These are phyloP conservation scores for Nitzschia sp. DNA, from an alignment of 108 stramenopile genomes.

Conservation along the genomic window DNA sequence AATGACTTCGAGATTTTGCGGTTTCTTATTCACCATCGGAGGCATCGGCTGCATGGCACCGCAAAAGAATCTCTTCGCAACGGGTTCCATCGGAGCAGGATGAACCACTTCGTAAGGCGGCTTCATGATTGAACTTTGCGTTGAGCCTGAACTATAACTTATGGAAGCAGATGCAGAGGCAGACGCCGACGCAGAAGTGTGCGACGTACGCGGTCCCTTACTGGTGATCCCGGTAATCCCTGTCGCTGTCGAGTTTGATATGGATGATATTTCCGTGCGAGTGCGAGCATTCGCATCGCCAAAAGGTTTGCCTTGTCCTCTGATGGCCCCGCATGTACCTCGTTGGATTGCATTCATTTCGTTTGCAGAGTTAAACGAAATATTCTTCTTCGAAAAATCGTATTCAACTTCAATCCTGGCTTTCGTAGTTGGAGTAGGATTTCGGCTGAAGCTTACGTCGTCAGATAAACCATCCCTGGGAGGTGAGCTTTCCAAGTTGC, in stretches of 20 bases:
- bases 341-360: neutral
- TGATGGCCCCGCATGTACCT: neutral
- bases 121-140: neutral
- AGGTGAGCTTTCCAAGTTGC: neutral
- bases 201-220: neutral
- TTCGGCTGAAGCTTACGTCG: neutral
- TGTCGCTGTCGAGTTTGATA: slow-evolving; percentile 3
- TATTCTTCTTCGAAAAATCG: neutral
- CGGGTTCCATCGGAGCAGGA: neutral
- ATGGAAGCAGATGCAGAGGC: neutral
- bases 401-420: neutral
- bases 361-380: neutral
- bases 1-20: too few relatives aligned
- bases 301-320: neutral
- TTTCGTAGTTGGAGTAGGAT: neutral
- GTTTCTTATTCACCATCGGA: too few relatives aligned
- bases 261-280: neutral
- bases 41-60: neutral
- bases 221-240: neutral
- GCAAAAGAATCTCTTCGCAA: neutral
- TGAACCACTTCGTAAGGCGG: neutral
- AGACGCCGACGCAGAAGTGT: neutral
- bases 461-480: neutral
- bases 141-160: neutral
- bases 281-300: neutral